Percentiles rank a stretch among this genome's conserved stretches.
Conservation (phyloP, 345 rosid genomes). For the Bruguiera parviflora region DNA sequence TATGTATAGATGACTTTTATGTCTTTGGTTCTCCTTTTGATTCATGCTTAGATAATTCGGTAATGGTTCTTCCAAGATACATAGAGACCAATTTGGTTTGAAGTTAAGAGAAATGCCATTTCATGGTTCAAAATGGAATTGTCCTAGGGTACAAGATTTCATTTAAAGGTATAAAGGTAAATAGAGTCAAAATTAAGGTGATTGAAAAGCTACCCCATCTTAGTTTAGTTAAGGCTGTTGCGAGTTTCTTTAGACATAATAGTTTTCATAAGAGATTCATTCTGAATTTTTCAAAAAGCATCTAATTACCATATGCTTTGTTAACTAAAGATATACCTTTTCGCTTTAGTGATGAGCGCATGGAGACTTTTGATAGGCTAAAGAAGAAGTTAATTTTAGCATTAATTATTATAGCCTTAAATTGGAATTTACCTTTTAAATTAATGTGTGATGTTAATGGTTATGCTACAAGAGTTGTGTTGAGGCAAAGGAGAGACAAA, state of each 20-base stretch:
- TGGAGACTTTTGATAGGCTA: background rate
- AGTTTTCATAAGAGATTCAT: background rate
- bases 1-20: background rate
- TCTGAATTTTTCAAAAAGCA: background rate
- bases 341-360: background rate
- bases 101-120: too few species aligned
- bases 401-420: accelerated
- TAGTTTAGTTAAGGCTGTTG: background rate
- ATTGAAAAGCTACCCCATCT: background rate
- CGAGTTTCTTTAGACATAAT: background rate
- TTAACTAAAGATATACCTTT: background rate
- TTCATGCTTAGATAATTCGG: background rate
- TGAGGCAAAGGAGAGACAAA: too few species aligned
- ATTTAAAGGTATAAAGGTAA: too few species aligned
- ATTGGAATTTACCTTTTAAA: too few species aligned
- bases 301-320: background rate
- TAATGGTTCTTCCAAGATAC: background rate
- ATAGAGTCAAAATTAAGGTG: too few species aligned
- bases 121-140: background rate
- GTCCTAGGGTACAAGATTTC: background rate
- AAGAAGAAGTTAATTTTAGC: too few species aligned
- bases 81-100: background rate
- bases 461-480: too few species aligned
- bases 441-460: too few species aligned
- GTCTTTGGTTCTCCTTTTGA: background rate